These are phyloP conservation scores for Suhomyces xylopsoci DNA, from an alignment of 805 yeast genomes.

Conservation along the genomic window DNA sequence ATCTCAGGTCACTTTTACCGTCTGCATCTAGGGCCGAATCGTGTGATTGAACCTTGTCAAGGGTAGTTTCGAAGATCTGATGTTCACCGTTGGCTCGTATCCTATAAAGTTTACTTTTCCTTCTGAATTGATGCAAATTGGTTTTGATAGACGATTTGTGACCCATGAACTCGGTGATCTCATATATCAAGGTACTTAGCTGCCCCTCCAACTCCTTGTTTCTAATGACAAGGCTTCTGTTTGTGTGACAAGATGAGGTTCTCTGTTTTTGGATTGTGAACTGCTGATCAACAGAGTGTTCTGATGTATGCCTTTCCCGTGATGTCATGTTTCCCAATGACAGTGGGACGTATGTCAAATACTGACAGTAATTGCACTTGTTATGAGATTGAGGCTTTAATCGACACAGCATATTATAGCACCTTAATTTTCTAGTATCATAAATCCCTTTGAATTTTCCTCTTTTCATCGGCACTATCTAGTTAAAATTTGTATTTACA, in stretches of 20 bases:
- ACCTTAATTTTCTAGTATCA: constrained; percentile 22
- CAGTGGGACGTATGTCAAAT: constrained; percentile 11
- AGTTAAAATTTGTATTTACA: not conserved
- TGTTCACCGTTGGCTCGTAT: not conserved
- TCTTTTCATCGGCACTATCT: not conserved
- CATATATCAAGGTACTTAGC: constrained; percentile 1
- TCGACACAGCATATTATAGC: constrained; percentile 9
- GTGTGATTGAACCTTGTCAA: not conserved
- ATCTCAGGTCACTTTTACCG: no score
- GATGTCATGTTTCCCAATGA: not conserved
- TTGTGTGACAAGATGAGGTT: not conserved
- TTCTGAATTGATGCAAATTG: not conserved
- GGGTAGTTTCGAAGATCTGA: not conserved
- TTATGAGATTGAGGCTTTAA: not conserved
- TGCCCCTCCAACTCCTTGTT: constrained; percentile 1
- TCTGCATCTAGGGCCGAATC: not conserved
- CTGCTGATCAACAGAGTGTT: not conserved
- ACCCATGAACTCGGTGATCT: constrained; percentile 2
- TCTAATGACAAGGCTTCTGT: not conserved
- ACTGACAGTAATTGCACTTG: constrained; percentile 5
- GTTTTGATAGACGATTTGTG: not conserved
- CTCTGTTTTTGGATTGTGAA: not conserved
- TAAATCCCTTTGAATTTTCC: constrained; percentile 25
- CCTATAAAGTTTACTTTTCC: not conserved
- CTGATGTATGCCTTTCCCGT: not conserved